These are phyloP conservation scores for Rhizopogon parksii DNA, from an alignment of 1,284 basidiomycete genomes.

Conservation along the genomic window DNA sequence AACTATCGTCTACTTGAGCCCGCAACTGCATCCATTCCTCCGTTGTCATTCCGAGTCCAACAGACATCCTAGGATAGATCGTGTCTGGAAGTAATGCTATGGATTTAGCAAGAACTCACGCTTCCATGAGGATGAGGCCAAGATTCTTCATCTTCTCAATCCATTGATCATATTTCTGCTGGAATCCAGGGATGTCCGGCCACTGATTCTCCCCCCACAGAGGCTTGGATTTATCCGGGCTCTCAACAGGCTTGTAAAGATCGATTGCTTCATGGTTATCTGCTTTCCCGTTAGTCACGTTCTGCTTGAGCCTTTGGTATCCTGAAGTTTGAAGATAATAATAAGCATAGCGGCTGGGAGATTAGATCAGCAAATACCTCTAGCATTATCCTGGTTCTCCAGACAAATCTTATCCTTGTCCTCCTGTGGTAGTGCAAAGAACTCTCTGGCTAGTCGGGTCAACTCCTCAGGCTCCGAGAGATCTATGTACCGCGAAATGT, in stretches of 20 bases:
- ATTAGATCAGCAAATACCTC: slow-evolving; percentile 44
- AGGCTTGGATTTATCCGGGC: slow-evolving; percentile 61
- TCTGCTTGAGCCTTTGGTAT: slow-evolving; percentile 68
- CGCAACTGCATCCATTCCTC: slow-evolving; percentile 67
- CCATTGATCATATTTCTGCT: slow-evolving; percentile 62
- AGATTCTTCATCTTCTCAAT: slow-evolving; percentile 75
- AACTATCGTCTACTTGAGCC: slow-evolving; percentile 67
- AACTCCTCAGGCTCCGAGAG: slow-evolving; percentile 60
- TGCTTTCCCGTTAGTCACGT: slow-evolving; percentile 76
- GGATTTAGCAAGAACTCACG: slow-evolving; percentile 39
- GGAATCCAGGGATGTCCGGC: slow-evolving; percentile 57
- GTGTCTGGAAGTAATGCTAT: not conserved
- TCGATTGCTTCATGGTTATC: slow-evolving; percentile 85
- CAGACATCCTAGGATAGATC: slow-evolving; percentile 55
- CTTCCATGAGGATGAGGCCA: slow-evolving; percentile 74
- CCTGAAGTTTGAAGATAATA: slow-evolving; percentile 40
- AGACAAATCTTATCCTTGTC: slow-evolving; percentile 70
- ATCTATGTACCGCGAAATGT: slow-evolving; percentile 53
- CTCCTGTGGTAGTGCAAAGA: slow-evolving; percentile 63
- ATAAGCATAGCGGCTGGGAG: not conserved
- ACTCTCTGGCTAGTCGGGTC: slow-evolving; percentile 54
- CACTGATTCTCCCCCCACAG: slow-evolving; percentile 83
- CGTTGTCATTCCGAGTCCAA: slow-evolving; percentile 63
- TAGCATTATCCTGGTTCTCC: slow-evolving; percentile 59
- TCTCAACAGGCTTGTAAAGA: slow-evolving; percentile 66